phyloP scores from a whole-genome alignment of 2,329 filamentous ascomycete species.

The Myotisia sp. region DNA sequence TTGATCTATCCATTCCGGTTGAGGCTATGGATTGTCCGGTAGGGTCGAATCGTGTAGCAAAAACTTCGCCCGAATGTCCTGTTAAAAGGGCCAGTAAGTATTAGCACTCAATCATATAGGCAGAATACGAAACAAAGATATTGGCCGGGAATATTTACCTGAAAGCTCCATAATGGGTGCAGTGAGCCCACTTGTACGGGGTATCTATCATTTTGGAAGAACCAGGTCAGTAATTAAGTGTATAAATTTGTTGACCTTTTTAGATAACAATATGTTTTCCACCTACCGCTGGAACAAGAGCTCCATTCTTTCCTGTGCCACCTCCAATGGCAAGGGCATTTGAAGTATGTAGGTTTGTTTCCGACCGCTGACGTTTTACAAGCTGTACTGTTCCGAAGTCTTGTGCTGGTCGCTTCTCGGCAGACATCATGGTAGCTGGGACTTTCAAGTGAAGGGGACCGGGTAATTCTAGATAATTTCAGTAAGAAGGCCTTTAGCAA shows the following conservation, averaged over 20 bases:
- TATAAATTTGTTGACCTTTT: neutral
- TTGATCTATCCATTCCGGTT: slow-evolving; percentile 84
- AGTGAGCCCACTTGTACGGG: slow-evolving; percentile 68
- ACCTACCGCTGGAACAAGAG: slow-evolving; percentile 53
- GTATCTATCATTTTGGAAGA: slow-evolving; percentile 49
- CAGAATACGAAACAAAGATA: too few relatives aligned
- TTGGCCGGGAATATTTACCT: slow-evolving; percentile 35
- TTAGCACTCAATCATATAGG: too few relatives aligned
- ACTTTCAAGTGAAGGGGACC: neutral
- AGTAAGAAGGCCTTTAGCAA: too few relatives aligned
- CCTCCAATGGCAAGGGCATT: slow-evolving; percentile 46
- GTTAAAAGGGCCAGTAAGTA: neutral
- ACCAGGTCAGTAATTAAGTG: neutral
- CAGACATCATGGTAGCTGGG: slow-evolving; percentile 54
- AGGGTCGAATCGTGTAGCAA: slow-evolving; percentile 78
- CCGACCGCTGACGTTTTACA: slow-evolving; percentile 77
- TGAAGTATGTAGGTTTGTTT: slow-evolving; percentile 38
- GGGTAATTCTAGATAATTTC: neutral
- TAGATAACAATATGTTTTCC: neutral
- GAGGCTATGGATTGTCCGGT: slow-evolving; percentile 82
- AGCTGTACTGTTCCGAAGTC: slow-evolving; percentile 62
- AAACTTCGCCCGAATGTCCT: slow-evolving; percentile 68
- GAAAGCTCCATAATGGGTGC: slow-evolving; percentile 89
- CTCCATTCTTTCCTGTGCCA: slow-evolving; percentile 43
- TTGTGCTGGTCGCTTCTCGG: slow-evolving; percentile 83